Percentiles rank a stretch among this genome's conserved stretches.
These are phyloP conservation scores for Przewalskia tangutica DNA, from an alignment of 257 asterid genomes.

Conservation along the genomic window DNA sequence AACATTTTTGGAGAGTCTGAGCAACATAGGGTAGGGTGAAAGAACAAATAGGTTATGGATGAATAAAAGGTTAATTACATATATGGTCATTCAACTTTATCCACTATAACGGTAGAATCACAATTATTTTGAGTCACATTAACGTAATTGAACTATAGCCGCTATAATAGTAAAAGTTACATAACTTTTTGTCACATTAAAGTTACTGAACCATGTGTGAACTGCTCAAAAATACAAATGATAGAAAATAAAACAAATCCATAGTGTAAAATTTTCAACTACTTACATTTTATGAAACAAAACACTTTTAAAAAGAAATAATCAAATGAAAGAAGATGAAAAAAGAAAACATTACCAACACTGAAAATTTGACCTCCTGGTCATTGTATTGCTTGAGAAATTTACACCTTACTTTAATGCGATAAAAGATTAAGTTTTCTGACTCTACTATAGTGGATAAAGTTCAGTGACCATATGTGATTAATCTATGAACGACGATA, in stretches of 20 bases:
- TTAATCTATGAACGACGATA: neutral
- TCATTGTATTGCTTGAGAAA: neutral
- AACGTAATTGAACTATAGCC: too few relatives aligned
- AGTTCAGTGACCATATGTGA: neutral
- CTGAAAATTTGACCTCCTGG: neutral
- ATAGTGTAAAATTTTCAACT: too few relatives aligned
- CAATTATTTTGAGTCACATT: neutral
- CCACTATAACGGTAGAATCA: neutral
- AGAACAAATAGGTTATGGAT: neutral
- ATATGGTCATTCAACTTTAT: neutral
- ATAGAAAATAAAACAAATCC: too few relatives aligned
- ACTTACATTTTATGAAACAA: too few relatives aligned
- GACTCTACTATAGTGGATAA: neutral
- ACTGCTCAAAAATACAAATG: neutral
- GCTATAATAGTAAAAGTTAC: neutral
- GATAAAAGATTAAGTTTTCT: neutral
- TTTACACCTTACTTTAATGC: neutral
- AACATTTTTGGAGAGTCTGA: neutral
- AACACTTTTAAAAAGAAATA: too few relatives aligned
- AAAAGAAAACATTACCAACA: too few relatives aligned
- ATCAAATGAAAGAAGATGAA: too few relatives aligned
- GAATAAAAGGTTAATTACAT: neutral
- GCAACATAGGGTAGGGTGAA: neutral
- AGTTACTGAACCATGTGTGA: neutral
- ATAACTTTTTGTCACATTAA: neutral